Conservation (phyloP, 108 stramenopile genomes). For the Skeletonema tropicum region DNA sequence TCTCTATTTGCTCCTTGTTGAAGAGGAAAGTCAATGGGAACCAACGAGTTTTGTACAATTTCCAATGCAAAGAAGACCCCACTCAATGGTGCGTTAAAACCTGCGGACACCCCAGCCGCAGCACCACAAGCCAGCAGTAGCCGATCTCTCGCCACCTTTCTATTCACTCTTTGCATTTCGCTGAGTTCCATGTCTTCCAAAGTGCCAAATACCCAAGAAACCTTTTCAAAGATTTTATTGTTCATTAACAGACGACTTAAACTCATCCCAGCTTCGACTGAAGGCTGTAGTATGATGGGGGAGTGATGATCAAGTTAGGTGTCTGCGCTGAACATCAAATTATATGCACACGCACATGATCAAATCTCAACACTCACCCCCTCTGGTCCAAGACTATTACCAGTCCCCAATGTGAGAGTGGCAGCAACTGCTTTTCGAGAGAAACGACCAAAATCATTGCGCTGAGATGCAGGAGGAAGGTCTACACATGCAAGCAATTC, state of each 20-base stretch:
- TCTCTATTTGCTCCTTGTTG: constrained; percentile 11
- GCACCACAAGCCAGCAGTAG: constrained; percentile 85
- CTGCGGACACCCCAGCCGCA: constrained; percentile 92
- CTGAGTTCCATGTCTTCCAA: constrained; percentile 41
- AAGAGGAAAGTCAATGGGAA: constrained; percentile 36
- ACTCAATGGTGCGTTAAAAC: constrained; percentile 93
- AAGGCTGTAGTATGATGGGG: constrained; percentile 34
- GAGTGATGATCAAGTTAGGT: neutral
- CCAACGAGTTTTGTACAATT: constrained; percentile 69
- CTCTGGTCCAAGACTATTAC: constrained; percentile 89
- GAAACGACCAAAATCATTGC: constrained; percentile 53
- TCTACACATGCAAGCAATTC: constrained; percentile 30
- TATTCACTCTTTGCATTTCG: constrained; percentile 36
- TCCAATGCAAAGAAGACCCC: constrained; percentile 95
- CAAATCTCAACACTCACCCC: constrained; percentile 31
- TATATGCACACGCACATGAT: neutral
- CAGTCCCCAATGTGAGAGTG: constrained; percentile 87
- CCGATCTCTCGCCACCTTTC: constrained; percentile 57
- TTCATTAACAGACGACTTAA: constrained; percentile 62
- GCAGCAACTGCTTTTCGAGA: constrained; percentile 79
- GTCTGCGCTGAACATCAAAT: neutral
- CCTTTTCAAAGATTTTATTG: constrained; percentile 28
- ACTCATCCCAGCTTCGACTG: constrained; percentile 84
- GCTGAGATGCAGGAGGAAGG: constrained; percentile 38
- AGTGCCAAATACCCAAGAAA: constrained; percentile 36